Conservation (phyloP, 2,329 filamentous ascomycete species). For the Colletotrichum viniferum region DNA sequence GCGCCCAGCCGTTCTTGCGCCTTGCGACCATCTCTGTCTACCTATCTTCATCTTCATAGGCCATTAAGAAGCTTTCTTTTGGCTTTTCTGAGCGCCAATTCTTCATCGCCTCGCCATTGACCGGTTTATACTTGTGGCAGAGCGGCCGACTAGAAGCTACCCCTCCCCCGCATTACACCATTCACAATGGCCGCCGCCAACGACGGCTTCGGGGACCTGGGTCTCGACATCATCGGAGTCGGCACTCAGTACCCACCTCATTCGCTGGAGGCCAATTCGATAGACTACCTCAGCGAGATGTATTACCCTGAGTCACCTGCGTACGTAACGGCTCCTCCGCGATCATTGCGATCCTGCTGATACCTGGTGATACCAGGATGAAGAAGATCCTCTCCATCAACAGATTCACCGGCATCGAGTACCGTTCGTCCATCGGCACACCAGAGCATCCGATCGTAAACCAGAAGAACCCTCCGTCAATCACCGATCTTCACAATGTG, state of each 20-base stretch:
- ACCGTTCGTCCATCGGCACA: conserved; percentile 65
- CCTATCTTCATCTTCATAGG: neutral
- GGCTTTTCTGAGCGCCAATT: neutral
- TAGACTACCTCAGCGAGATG: conserved; percentile 57
- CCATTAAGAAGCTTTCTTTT: neutral
- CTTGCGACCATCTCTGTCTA: neutral
- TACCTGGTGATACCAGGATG: conserved; percentile 50
- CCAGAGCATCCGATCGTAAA: conserved; percentile 67
- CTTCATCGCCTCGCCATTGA: neutral
- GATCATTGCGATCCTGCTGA: neutral
- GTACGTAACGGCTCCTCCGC: conserved; percentile 66
- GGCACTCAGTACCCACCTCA: conserved; percentile 65
- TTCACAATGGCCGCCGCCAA: conserved; percentile 44
- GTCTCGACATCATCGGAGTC: conserved; percentile 65
- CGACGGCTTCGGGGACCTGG: conserved; percentile 52
- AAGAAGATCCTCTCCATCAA: conserved; percentile 68
- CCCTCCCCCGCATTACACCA: conserved; percentile 14
- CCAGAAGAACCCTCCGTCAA: conserved; percentile 55
- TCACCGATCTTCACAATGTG: conserved; percentile 56
- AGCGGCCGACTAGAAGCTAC: neutral
- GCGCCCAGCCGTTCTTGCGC: neutral
- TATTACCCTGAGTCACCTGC: conserved; percentile 65
- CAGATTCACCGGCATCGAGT: conserved; percentile 67
- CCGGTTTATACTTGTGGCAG: too few species aligned
- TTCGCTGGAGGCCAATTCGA: conserved; percentile 50